These are phyloP conservation scores for Pyricularia grisea DNA, from an alignment of 2,329 filamentous ascomycete genomes.

Conservation along the genomic window DNA sequence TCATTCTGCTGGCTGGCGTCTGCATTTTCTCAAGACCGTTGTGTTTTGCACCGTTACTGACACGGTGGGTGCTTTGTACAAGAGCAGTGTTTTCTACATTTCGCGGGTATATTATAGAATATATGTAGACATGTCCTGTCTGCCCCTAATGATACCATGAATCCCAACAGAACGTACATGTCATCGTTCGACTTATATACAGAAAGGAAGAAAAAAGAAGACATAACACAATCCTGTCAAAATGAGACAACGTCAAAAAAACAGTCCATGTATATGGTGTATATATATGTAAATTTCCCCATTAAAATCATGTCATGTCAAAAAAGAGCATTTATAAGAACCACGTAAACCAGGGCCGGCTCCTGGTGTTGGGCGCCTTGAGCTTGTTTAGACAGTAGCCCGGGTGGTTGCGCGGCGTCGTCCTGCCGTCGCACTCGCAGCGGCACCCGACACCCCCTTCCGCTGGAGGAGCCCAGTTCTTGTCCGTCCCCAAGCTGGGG, in stretches of 20 bases:
- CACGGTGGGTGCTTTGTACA: neutral
- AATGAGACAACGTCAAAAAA: neutral
- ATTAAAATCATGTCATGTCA: neutral
- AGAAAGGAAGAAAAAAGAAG: neutral
- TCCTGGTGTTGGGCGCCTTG: slow-evolving; percentile 23
- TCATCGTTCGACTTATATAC: neutral
- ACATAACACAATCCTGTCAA: neutral
- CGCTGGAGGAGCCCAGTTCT: slow-evolving; percentile 18
- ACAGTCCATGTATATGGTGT: neutral
- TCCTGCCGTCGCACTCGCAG: slow-evolving; percentile 27
- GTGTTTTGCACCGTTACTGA: no score
- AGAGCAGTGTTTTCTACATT: neutral
- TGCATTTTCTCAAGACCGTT: neutral
- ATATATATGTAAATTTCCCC: neutral
- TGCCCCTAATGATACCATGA: neutral
- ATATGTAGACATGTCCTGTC: neutral
- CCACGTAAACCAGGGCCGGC: slow-evolving; percentile 22
- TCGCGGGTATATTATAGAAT: neutral
- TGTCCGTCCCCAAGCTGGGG: slow-evolving; percentile 16
- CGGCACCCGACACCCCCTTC: slow-evolving; percentile 29
- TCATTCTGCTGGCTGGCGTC: neutral
- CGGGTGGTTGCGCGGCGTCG: slow-evolving; percentile 19
- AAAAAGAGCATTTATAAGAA: slow-evolving; percentile 14
- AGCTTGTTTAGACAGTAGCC: slow-evolving; percentile 27
- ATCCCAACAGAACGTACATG: neutral